Evolutionary conservation across 352 stramenopile species (phyloP), one percentile per base, ranked within the genome.

Genomic region (Globisporangium recalcitrans): DNA sequence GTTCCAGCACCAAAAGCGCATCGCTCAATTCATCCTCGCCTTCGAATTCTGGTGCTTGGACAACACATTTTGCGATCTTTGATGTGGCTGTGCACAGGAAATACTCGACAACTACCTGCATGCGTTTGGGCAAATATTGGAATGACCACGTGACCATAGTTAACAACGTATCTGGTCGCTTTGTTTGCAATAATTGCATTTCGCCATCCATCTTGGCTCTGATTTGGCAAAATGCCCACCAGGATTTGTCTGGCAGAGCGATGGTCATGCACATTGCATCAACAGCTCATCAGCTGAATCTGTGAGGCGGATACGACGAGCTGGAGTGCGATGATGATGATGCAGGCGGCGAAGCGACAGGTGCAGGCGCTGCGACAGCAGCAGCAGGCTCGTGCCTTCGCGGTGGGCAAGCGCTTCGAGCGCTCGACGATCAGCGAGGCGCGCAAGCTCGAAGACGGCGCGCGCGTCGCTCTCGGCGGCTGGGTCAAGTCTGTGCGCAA

Each of bases 401-500:
- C 52, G 10, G 42, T 14, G 24, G 24, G 27, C 11, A 58, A 56
- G 32, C 61, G 53, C 42, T 56, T 62, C 22, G 53, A 38, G 42
- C 77, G 74, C 32, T 70, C 69, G 19, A 74, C 71, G 40, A 84
- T 88, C 66, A 77, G 72, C 6, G 69, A 82, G 4, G 79, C 72
- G 56, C 73, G 70, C 2, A 10, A 71, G 38, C 70, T 75, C 7
- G 60, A 63, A 26, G 73, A 70, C 58, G 79, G 79, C 56, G 63
- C 68, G 36, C 77, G 60, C 36, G 77, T 87, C 22, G 72, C 72
- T 29, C 65, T 91, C 19, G 78, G 71, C 22, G 97, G 97, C 44
- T 99, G 97, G 97, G 95, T 98, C 51, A 88, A 97, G 73, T 98
- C 96, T 10, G 89, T 98, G 31, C 86, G 97, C 63, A 97, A 97